These are phyloP conservation scores for Clavispora phyllophila DNA, from an alignment of 805 yeast genomes.

Conservation along the genomic window DNA sequence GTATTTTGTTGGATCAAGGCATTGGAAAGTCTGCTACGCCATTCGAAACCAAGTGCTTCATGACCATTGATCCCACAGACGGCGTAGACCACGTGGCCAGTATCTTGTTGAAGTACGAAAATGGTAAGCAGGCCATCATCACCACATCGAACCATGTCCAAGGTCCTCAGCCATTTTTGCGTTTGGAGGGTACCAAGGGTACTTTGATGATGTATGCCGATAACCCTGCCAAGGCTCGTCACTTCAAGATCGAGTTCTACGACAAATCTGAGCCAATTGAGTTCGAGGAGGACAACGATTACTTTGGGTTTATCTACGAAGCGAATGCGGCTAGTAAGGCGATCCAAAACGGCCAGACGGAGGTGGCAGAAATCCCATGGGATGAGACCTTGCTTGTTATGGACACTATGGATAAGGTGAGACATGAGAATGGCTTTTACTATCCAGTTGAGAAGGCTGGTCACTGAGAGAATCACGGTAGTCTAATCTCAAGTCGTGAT, in stretches of 20 bases:
- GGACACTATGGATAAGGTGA: constrained; percentile 43
- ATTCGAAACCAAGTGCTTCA: constrained; percentile 25
- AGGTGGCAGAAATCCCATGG: constrained; percentile 35
- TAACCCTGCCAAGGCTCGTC: constrained; percentile 30
- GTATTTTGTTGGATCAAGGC: constrained; percentile 34
- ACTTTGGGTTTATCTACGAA: constrained; percentile 50
- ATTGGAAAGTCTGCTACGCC: constrained; percentile 23
- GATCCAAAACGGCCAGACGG: constrained; percentile 33
- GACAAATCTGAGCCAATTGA: constrained; percentile 22
- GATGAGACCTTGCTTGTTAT: constrained; percentile 44
- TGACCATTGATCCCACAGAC: constrained; percentile 30
- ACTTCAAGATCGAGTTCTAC: constrained; percentile 27
- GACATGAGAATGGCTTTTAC: constrained; percentile 39
- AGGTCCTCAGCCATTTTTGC: constrained; percentile 25
- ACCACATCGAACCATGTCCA: constrained; percentile 23
- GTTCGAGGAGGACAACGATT: constrained; percentile 31
- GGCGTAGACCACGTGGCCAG: constrained; percentile 40
- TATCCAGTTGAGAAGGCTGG: constrained; percentile 35
- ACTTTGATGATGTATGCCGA: constrained; percentile 24
- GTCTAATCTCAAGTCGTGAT: too few species aligned
- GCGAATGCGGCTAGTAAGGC: constrained; percentile 50
- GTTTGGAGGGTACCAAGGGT: constrained; percentile 33
- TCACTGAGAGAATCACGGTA: too few species aligned
- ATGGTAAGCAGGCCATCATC: constrained; percentile 39
- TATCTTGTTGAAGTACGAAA: constrained; percentile 31